Base-by-base conservation (phyloP, 768 basidiomycete species). In the Dacryopinax spathularia region DNA sequence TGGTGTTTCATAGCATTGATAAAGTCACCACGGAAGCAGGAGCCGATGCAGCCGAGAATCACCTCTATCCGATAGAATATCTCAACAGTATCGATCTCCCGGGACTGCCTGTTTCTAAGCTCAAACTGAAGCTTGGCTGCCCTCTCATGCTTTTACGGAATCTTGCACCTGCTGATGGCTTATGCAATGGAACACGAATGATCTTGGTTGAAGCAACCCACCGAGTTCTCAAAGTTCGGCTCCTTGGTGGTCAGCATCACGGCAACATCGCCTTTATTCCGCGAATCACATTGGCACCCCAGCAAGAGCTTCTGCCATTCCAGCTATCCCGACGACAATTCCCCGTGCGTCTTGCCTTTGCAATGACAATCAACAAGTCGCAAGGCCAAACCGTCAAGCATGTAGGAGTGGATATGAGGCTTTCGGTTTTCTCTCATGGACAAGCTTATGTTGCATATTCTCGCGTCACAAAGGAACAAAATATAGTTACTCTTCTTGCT, bases 121-220 rank as follows among this genome's bases (percentile, higher is more conserved):
- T 59, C 67, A 67, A 22, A 71, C 60, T 73, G 22, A 73, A 72
- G 64, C 25, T 68, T 31, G 71, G 73, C 7, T 35, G 33, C 25
- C 69, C 71, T 10, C 44, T 81, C 0, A 81, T 82, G 64, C 66
- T 82, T 65, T 13, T 75, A 10, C 70, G 72, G 0, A 65, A 75
- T n/a, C 66, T 78, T 1, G 62, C 65, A 1, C 64, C 78, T 3
- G 16, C 62, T 0, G 36, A 69, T 29, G 76, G 78, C 0, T 66
- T 79, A 0, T 78, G 74, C 65, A 77, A 78, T 74, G 79, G 78
- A 1, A 75, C 76, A 0, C 25, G 72, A 37, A 62, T 63, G 41
- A 61, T 64, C 13, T 29, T 62, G 15, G 48, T 41, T n/a, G 10
- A 62, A 33, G 36, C 65, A 29, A 35, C 10, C 13, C 13, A 48